Conservation (phyloP, 164 flowering plant genomes). For the Umbellularia californica region DNA sequence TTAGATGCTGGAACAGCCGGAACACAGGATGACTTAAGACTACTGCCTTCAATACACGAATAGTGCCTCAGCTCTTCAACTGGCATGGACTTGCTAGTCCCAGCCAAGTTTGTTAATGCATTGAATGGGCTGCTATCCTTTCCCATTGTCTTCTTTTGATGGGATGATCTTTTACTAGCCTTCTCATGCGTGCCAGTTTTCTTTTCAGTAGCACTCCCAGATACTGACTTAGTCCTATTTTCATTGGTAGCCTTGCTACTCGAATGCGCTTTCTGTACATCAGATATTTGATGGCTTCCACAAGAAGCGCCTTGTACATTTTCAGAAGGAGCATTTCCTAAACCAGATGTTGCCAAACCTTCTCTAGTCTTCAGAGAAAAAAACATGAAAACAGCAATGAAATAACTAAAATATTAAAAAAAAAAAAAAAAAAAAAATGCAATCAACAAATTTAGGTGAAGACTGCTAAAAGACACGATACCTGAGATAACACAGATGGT, state of each 20-base stretch:
- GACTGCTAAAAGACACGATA: constrained; percentile 12
- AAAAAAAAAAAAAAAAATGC: too few species aligned
- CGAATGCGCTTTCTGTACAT: constrained; percentile 18
- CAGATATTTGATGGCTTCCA: constrained; percentile 29
- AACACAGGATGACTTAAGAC: constrained; percentile 31
- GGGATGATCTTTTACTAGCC: constrained; percentile 29
- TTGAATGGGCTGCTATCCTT: constrained; percentile 27
- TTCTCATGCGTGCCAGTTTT: constrained; percentile 42
- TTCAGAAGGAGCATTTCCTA: constrained; percentile 22
- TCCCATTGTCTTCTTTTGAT: constrained; percentile 27
- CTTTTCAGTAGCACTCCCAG: constrained; percentile 40
- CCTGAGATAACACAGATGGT: constrained; percentile 30
- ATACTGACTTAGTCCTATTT: constrained; percentile 41
- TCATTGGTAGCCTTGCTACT: constrained; percentile 24
- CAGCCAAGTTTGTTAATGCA: constrained; percentile 25
- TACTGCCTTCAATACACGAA: constrained; percentile 30
- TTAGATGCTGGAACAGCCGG: constrained; percentile 37
- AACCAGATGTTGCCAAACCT: constrained; percentile 11
- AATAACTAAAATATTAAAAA: not conserved
- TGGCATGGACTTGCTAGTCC: constrained; percentile 27
- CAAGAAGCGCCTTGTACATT: constrained; percentile 25
- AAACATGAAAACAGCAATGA: not conserved
- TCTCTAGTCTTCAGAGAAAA: constrained; percentile 25
- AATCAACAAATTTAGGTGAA: not conserved
- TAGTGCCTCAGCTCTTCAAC: constrained; percentile 30